phyloP scores from a whole-genome alignment of 2,329 filamentous ascomycete species.

The Colletotrichum coccodes region DNA sequence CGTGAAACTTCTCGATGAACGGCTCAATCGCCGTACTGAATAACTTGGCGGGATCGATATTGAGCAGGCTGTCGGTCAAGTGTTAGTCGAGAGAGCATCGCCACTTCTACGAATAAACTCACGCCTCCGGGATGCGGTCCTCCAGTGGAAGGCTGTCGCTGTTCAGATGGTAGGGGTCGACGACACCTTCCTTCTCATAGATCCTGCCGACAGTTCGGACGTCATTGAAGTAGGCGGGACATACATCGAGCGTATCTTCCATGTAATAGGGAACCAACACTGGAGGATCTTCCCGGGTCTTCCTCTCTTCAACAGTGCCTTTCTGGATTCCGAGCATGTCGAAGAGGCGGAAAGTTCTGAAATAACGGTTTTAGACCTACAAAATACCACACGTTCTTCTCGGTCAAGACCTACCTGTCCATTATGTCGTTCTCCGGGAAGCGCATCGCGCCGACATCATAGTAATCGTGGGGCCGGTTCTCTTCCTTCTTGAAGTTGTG shows the following conservation, averaged over 20 bases:
- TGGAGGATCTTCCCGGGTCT: not conserved
- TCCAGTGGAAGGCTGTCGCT: not conserved
- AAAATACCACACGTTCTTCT: not conserved
- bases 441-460: slow-evolving; percentile 53
- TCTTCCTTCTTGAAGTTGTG: slow-evolving; percentile 40
- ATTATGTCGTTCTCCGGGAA: slow-evolving; percentile 46
- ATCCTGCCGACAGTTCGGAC: not conserved
- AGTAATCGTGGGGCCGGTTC: slow-evolving; percentile 45
- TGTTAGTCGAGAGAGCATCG: too few species aligned
- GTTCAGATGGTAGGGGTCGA: not conserved
- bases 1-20: not conserved
- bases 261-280: not conserved
- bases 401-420: slow-evolving; percentile 13
- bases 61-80: not conserved
- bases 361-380: not conserved
- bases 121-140: not conserved
- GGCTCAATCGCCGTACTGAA: not conserved
- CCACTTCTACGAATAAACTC: not conserved
- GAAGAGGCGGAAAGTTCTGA: not conserved
- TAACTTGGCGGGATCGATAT: not conserved
- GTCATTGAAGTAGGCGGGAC: not conserved
- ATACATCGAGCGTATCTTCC: not conserved
- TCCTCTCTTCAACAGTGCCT: not conserved
- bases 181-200: not conserved
- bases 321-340: not conserved